Percentiles rank a stretch among this genome's conserved stretches.
Conservation (phyloP, 2,329 filamentous ascomycete species). For the Phaeosphaeriaceae sp. region DNA sequence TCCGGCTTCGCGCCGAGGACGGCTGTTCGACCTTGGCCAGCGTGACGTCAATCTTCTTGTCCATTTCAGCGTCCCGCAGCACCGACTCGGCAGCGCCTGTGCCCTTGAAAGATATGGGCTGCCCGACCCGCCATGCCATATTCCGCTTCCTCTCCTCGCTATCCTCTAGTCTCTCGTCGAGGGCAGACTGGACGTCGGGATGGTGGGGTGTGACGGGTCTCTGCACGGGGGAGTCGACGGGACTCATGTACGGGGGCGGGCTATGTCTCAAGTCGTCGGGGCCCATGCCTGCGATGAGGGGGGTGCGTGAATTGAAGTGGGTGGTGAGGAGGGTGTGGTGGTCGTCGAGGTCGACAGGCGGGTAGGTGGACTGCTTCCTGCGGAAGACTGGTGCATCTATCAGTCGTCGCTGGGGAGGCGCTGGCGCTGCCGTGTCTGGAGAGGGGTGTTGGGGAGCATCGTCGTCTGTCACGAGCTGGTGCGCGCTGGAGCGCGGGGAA, state of each 20-base stretch:
- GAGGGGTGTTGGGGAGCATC: conserved; percentile 36
- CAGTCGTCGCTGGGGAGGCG: conserved; percentile 40
- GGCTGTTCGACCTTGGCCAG: conserved; percentile 63
- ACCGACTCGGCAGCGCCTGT: conserved; percentile 47
- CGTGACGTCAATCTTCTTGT: conserved; percentile 70
- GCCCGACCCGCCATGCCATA: conserved; percentile 58
- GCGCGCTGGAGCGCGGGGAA: conserved; percentile 43
- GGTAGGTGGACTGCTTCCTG: conserved; percentile 36
- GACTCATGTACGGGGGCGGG: conserved; percentile 48
- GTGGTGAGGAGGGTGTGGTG: conserved; percentile 40
- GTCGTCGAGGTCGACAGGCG: conserved; percentile 33
- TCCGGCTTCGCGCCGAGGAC: conserved; percentile 66
- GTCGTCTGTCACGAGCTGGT: conserved; percentile 20
- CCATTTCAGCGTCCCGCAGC: conserved; percentile 58
- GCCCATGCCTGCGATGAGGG: conserved; percentile 28
- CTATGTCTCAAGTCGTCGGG: conserved; percentile 32
- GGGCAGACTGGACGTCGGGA: conserved; percentile 24
- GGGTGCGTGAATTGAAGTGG: conserved; percentile 38
- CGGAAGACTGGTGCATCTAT: conserved; percentile 41
- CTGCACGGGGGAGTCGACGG: conserved; percentile 45
- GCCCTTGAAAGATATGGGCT: conserved; percentile 53
- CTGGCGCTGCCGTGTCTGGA: conserved; percentile 40
- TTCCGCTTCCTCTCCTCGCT: conserved; percentile 55
- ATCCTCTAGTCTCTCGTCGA: conserved; percentile 39
- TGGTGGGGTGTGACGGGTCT: conserved; percentile 39